Percentiles rank a stretch among this genome's conserved stretches.
phyloP scores from a whole-genome alignment of 768 basidiomycete genomes.

The Suillus weaverae region DNA sequence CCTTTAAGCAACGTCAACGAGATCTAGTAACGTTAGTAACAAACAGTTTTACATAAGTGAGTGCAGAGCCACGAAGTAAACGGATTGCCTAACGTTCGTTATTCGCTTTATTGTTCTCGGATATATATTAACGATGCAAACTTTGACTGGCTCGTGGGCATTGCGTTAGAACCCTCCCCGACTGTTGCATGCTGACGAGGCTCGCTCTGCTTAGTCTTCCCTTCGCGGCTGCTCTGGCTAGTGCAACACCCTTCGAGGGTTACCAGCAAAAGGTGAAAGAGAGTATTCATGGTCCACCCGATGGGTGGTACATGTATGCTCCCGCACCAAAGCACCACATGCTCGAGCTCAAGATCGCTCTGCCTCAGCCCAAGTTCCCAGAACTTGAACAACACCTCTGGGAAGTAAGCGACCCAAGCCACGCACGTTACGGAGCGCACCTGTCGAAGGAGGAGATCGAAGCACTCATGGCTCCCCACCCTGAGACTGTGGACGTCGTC shows the following conservation, averaged over 20 bases:
- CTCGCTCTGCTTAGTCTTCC: background rate
- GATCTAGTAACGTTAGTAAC: background rate
- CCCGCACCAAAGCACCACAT: slow-evolving; percentile 44
- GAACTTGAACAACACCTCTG: slow-evolving; percentile 51
- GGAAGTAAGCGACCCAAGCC: slow-evolving; percentile 57
- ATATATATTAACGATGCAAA: background rate
- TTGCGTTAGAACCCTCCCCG: background rate
- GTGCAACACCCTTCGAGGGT: slow-evolving; percentile 14
- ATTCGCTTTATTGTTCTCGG: background rate
- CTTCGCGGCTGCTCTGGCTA: slow-evolving; percentile 15
- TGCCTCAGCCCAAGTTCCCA: slow-evolving; percentile 52
- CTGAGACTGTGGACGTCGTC: slow-evolving; percentile 51
- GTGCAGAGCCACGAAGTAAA: background rate
- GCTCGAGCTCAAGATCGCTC: slow-evolving; percentile 57
- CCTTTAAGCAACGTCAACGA: background rate
- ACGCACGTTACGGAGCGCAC: slow-evolving; percentile 55
- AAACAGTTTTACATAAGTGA: background rate
- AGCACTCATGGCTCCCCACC: slow-evolving; percentile 56
- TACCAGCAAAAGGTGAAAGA: slow-evolving; percentile 46
- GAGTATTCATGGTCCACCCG: slow-evolving; percentile 41
- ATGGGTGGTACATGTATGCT: slow-evolving; percentile 47
- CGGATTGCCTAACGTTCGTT: background rate
- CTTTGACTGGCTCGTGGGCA: background rate
- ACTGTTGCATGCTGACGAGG: background rate
- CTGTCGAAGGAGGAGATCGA: slow-evolving; percentile 69